Evolutionary conservation across 148 eudicot species (phyloP), one percentile per base, ranked within the genome.

Genomic region (Euryodendron excelsum): DNA sequence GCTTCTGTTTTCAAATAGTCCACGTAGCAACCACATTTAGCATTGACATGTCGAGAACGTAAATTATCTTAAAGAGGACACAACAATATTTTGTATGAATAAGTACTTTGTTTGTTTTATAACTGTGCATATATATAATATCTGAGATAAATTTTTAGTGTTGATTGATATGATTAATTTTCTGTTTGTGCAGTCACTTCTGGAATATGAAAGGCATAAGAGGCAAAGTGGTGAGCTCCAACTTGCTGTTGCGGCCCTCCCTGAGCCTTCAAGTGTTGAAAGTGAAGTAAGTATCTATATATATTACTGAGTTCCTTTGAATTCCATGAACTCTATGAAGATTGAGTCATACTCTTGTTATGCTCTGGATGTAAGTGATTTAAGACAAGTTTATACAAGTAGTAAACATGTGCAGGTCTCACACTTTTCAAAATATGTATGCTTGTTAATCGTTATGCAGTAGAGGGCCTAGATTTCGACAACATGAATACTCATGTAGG

Each of bases 181-280:
- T 79, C 34, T 31, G 34, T 69, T 80, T 82, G 53, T 82, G 63
- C 77, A 94, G 98, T 88, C 96, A 58, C 93, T 94, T 80, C 78
- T 94, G 81, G 98, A 94, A 73, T 94, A 90, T 82, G 98, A 94
- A 84, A 92, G 87, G 81, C 85, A 84, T 76, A 89, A 90, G 90
- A 69, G 50, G 66, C 89, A 87, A 80, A 90, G 68, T 59, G 98
- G 98, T 27, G 97, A 92, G 80, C 80, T 94, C 71, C 85, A 94
- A 80, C 85, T 92, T 62, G 87, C 98, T 20, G 77, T 78, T 48
- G 79, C 50, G 50, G 77, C 88, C 58, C 65, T 81, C 45, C 85
- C 88, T 11, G 98, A 89, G 86, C 79, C 89, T 79, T 64, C 88
- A 37, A 81, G 82, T 81, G 87, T 76, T 76, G 91, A 89, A 60